Percentiles rank a stretch among this genome's conserved stretches.
phyloP scores from a whole-genome alignment of 306 rosid genomes.

The Rosa chinensis region DNA sequence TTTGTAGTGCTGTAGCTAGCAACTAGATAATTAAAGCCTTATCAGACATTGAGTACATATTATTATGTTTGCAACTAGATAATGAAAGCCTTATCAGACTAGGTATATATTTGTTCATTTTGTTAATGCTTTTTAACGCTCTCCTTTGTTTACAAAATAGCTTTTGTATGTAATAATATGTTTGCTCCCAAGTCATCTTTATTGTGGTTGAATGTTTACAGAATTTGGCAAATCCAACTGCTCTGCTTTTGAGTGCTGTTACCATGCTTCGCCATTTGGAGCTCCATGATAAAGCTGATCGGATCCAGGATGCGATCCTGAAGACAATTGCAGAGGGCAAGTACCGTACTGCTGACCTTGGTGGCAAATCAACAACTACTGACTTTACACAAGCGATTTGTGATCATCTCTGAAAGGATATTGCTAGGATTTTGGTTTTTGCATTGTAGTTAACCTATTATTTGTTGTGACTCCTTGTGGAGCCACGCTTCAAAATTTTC shows the following conservation, averaged over 20 bases:
- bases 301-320: slow-evolving; percentile 81
- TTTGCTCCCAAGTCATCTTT: slow-evolving; percentile 25
- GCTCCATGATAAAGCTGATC: slow-evolving; percentile 72
- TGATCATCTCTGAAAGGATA: slow-evolving; percentile 63
- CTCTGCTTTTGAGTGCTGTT: slow-evolving; percentile 82
- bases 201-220: slow-evolving; percentile 32
- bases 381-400: slow-evolving; percentile 78
- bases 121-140: neutral
- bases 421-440: slow-evolving; percentile 22
- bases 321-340: slow-evolving; percentile 85
- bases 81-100: neutral
- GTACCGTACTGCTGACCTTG: slow-evolving; percentile 93
- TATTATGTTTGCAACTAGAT: neutral
- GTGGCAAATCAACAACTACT: slow-evolving; percentile 73
- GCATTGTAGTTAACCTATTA: slow-evolving; percentile 31
- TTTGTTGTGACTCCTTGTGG: slow-evolving; percentile 34
- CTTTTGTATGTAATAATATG: too few relatives aligned
- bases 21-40: neutral
- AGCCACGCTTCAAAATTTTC: slow-evolving; percentile 30
- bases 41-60: neutral
- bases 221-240: slow-evolving; percentile 98
- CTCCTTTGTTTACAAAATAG: neutral
- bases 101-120: neutral
- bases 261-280: slow-evolving; percentile 87
- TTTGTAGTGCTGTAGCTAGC: neutral